Evolutionary conservation across 345 rosid genomes (phyloP).

Genomic region (Excoecaria cochinchinensis): DNA sequence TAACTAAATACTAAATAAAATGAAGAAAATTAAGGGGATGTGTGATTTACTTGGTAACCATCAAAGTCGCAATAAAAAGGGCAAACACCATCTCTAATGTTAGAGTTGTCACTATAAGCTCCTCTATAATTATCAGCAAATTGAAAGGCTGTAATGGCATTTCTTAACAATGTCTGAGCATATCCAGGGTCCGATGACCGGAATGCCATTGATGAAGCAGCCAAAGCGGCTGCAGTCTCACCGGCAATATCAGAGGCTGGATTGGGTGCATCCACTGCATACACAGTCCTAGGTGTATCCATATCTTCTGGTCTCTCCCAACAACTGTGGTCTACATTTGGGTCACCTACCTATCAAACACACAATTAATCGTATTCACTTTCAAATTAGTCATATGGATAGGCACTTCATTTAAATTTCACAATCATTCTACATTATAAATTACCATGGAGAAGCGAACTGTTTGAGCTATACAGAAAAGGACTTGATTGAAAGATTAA

Average conservation of each 20-base stretch:
- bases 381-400: neutral
- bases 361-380: neutral
- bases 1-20: neutral
- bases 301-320: conserved; percentile 99
- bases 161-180: conserved; percentile 64
- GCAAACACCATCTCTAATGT: conserved; percentile 68
- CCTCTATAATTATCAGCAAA: conserved; percentile 81
- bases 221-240: conserved; percentile 83
- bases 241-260: conserved; percentile 92
- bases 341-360: conserved; percentile 78
- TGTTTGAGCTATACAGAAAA: too few relatives aligned
- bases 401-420: neutral
- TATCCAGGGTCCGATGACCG: conserved; percentile 76
- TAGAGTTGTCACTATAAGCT: conserved; percentile 81
- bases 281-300: conserved; percentile 83
- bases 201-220: conserved; percentile 86
- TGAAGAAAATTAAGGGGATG: neutral
- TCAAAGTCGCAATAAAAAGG: conserved; percentile 95
- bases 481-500: too few relatives aligned
- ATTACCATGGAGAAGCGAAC: neutral
- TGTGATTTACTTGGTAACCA: conserved; percentile 66
- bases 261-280: conserved; percentile 75
- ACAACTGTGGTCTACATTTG: conserved; percentile 70
- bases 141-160: conserved; percentile 55
- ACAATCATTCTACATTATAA: neutral